Evolutionary conservation across 202 grass and related monocot genomes (phyloP).

Genomic region (Panicum virgatum): DNA sequence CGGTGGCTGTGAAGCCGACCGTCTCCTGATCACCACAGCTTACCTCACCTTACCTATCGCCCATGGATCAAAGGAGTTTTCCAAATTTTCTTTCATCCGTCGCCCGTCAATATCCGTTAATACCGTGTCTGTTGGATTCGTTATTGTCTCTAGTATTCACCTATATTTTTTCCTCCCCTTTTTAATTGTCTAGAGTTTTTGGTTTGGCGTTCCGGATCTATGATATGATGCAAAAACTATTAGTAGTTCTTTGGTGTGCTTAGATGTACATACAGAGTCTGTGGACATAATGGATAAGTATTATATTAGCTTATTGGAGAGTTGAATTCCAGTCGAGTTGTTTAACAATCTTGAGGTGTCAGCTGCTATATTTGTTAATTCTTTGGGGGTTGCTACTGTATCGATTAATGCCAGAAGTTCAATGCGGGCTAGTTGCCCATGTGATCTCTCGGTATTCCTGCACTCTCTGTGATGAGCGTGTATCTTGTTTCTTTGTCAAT

Average conservation of each 20-base stretch:
- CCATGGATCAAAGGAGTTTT: constrained; percentile 50
- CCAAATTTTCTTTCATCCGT: constrained; percentile 40
- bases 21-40: constrained; percentile 50
- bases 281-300: constrained; percentile 58
- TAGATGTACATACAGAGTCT: constrained; percentile 67
- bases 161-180: constrained; percentile 25
- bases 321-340: constrained; percentile 4
- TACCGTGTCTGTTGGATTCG: constrained; percentile 52
- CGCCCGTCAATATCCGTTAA: constrained; percentile 41
- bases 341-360: constrained; percentile 28
- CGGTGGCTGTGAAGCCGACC: constrained; percentile 64
- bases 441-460: constrained; percentile 28
- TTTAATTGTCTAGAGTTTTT: constrained; percentile 53
- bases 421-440: constrained; percentile 35
- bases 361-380: constrained; percentile 28
- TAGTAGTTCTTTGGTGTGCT: constrained; percentile 53
- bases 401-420: neutral
- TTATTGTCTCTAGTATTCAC: constrained; percentile 51
- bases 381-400: constrained; percentile 2
- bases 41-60: neutral
- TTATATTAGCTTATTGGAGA: constrained; percentile 56
- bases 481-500: constrained; percentile 6
- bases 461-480: neutral
- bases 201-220: constrained; percentile 30
- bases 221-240: constrained; percentile 36